A percentile compares a stretch with the other conserved stretches of the same genome.
Evolutionary conservation across 495 filamentous ascomycete species (phyloP).

Genomic region (Cercophora samala): DNA sequence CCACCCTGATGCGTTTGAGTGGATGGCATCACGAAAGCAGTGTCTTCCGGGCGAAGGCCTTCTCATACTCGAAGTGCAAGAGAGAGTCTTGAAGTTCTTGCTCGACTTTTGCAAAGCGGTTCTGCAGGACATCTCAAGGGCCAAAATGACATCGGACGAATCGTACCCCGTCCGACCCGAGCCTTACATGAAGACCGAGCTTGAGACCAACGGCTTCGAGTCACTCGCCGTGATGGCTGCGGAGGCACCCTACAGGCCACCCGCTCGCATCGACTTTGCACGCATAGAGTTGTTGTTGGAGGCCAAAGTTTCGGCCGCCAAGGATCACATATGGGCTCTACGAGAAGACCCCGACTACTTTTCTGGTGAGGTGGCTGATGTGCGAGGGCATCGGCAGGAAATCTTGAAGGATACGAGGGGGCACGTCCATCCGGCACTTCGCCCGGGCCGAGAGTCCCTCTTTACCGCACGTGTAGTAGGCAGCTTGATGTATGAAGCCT

Average conservation of each 20-base stretch:
- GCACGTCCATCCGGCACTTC: constrained; percentile 27
- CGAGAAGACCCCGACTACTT: constrained; percentile 59
- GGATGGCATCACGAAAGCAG: constrained; percentile 14
- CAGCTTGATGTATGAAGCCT: constrained; percentile 13
- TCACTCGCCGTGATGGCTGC: constrained; percentile 30
- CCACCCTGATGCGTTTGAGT: constrained; percentile 11
- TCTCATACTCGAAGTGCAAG: constrained; percentile 46
- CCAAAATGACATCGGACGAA: neutral
- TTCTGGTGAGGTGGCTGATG: constrained; percentile 30
- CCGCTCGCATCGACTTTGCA: constrained; percentile 39
- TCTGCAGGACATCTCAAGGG: constrained; percentile 35
- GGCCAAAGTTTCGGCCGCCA: constrained; percentile 37
- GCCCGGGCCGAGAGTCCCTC: neutral
- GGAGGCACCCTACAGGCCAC: constrained; percentile 49
- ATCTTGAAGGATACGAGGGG: constrained; percentile 33
- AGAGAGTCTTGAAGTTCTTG: constrained; percentile 44
- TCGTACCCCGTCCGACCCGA: constrained; percentile 30
- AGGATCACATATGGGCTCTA: constrained; percentile 52
- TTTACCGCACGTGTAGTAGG: constrained; percentile 21
- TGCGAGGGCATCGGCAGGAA: constrained; percentile 44
- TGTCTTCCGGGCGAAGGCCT: constrained; percentile 43
- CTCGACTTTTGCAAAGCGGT: constrained; percentile 36
- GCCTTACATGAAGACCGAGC: constrained; percentile 25
- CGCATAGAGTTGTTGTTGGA: constrained; percentile 40
- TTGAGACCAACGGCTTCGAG: constrained; percentile 12